Percentiles rank a stretch among this genome's conserved stretches.
Conservation (phyloP, 306 rosid species). For the Cucurbita ficifolia region DNA sequence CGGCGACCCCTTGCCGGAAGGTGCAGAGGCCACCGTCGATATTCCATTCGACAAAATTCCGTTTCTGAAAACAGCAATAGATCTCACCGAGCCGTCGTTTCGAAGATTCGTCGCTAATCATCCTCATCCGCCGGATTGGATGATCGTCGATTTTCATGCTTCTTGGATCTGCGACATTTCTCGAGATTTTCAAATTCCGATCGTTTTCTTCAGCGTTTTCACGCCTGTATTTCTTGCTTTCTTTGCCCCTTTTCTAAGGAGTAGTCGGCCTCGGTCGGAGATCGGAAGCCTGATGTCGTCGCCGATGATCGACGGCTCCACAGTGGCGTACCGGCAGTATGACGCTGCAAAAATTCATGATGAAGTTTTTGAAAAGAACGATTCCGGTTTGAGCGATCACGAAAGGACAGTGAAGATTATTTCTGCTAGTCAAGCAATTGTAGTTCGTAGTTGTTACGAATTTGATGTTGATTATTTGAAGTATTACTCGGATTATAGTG, state of each 20-base stretch:
- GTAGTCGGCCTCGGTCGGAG: neutral
- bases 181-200: neutral
- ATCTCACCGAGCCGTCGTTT: neutral
- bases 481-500: conserved; percentile 1
- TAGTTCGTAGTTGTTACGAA: neutral
- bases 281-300: neutral
- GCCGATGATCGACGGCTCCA: neutral
- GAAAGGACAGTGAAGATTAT: neutral
- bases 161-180: neutral
- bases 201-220: neutral
- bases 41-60: conserved; percentile 1
- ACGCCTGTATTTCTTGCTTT: neutral
- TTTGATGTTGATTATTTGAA: conserved; percentile 7
- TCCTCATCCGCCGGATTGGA: conserved; percentile 2
- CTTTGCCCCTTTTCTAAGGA: neutral
- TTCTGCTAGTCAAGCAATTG: neutral
- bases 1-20: conserved; percentile 5
- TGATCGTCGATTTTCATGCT: conserved; percentile 12
- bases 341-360: neutral
- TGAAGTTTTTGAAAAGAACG: neutral
- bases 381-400: neutral
- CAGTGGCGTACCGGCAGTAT: neutral
- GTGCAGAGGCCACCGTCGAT: conserved; percentile 9
- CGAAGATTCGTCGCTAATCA: conserved; percentile 1
- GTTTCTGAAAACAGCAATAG: neutral